Conservation (phyloP, 805 yeast species). For the Wickerhamiella musiphila region DNA sequence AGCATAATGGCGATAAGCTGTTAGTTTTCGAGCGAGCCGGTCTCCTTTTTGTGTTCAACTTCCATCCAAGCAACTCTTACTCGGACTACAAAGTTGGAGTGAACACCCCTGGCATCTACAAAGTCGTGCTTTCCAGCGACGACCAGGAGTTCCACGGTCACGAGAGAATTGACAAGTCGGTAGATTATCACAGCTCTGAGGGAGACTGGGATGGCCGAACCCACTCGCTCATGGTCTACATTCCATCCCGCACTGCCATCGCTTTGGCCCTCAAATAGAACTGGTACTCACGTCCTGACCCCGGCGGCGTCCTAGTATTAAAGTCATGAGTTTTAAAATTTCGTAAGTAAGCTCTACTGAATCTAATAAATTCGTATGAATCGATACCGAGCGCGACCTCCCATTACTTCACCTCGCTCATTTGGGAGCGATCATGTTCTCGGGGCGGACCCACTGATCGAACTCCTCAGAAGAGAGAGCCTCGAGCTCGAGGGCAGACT, state of each 20-base stretch:
- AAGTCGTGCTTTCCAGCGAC: conserved; percentile 62
- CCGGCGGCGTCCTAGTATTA: neutral
- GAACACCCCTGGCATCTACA: conserved; percentile 59
- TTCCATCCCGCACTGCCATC: conserved; percentile 62
- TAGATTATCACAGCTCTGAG: conserved; percentile 51
- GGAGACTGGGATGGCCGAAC: conserved; percentile 65
- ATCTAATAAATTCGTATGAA: no score
- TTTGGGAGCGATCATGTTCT: conserved; percentile 89
- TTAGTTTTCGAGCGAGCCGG: conserved; percentile 80
- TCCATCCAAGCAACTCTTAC: conserved; percentile 71
- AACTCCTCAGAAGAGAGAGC: conserved; percentile 73
- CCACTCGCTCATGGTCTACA: conserved; percentile 58
- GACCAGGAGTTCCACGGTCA: conserved; percentile 65
- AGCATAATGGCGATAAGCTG: conserved; percentile 78
- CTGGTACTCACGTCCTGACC: neutral
- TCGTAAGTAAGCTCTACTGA: neutral
- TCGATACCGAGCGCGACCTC: no score
- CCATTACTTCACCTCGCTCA: no score
- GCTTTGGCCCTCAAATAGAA: conserved; percentile 30
- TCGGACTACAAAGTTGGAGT: conserved; percentile 86
- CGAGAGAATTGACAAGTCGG: conserved; percentile 38
- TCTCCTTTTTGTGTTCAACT: conserved; percentile 69
- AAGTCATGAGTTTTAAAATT: no score
- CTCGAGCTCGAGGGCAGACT: conserved; percentile 82
- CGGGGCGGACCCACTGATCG: conserved; percentile 94